Percentiles rank a stretch among this genome's conserved stretches.
These are phyloP conservation scores for Fusarium paranaense DNA, from an alignment of 2,329 filamentous ascomycete genomes.

Conservation along the genomic window DNA sequence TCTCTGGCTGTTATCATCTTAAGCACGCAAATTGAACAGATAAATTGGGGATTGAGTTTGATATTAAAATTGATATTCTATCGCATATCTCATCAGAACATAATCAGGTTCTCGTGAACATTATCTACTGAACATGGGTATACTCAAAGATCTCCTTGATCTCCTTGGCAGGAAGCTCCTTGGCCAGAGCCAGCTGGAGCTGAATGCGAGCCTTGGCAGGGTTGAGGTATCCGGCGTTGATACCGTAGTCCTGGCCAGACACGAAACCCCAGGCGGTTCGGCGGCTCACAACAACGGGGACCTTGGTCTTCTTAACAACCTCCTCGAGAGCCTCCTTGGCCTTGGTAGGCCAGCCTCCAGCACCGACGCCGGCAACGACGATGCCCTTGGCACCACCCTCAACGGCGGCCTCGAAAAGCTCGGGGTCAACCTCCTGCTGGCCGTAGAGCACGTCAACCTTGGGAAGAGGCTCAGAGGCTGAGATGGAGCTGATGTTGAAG, in stretches of 20 bases:
- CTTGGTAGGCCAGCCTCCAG: conserved; percentile 58
- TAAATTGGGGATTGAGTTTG: not conserved
- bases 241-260: conserved; percentile 48
- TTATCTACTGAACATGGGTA: not conserved
- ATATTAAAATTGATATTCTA: not conserved
- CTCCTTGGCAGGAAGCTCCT: conserved; percentile 17
- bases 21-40: not conserved
- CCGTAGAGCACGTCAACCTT: conserved; percentile 67
- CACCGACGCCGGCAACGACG: conserved; percentile 66
- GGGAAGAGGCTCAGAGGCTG: conserved; percentile 54
- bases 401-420: conserved; percentile 59
- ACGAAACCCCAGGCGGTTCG: conserved; percentile 64
- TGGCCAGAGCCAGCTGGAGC: conserved; percentile 54
- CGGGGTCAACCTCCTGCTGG: conserved; percentile 61
- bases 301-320: conserved; percentile 55
- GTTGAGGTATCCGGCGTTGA: conserved; percentile 63
- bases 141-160: conserved; percentile 33
- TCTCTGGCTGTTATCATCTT: not conserved
- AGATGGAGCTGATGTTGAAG: conserved; percentile 51
- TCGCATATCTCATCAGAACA: not conserved
- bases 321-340: conserved; percentile 54
- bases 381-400: conserved; percentile 63
- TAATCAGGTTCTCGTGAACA: not conserved
- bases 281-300: conserved; percentile 62
- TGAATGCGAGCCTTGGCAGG: conserved; percentile 66